These are phyloP conservation scores for Astrephomene gubernaculifera DNA, from an alignment of 139 green algal species.

Conservation along the genomic window DNA sequence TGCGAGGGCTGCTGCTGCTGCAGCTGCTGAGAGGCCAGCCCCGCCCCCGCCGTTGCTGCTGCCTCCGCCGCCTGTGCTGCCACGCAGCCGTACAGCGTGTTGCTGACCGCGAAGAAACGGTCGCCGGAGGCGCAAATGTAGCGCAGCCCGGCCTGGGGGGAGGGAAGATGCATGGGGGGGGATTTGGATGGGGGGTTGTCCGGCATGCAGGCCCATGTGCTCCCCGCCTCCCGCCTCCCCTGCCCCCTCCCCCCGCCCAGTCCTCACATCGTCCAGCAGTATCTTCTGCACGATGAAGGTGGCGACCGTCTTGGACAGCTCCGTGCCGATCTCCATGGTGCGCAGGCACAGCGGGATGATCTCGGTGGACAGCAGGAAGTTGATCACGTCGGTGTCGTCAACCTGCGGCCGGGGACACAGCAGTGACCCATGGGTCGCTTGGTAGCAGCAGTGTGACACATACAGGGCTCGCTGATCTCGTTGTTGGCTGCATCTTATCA, in stretches of 20 bases:
- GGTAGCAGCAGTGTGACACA: too few species aligned
- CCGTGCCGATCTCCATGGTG: conserved; percentile 99
- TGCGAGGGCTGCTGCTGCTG: conserved; percentile 86
- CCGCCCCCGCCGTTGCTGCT: too few species aligned
- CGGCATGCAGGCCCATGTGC: neutral
- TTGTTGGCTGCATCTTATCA: too few species aligned
- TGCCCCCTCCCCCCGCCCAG: neutral
- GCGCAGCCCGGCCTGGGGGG: conserved; percentile 83
- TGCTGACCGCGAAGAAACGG: conserved; percentile 97
- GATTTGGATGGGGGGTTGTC: neutral
- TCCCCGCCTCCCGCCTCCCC: neutral
- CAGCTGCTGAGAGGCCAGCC: too few species aligned
- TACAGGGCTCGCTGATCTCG: too few species aligned
- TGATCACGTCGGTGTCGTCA: conserved; percentile 99
- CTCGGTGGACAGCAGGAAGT: conserved; percentile 98
- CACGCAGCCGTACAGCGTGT: conserved; percentile 94
- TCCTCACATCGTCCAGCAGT: conserved; percentile 90
- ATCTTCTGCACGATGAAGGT: conserved; percentile 99
- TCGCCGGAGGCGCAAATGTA: conserved; percentile 99
- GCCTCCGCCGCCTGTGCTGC: conserved; percentile 77
- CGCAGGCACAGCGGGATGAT: conserved; percentile 98
- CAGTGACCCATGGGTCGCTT: too few species aligned
- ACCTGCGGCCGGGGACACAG: conserved; percentile 75
- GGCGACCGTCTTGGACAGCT: conserved; percentile 99
- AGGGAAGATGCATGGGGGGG: neutral